Conservation (phyloP, 768 basidiomycete genomes). For the Amanita rimosa region DNA sequence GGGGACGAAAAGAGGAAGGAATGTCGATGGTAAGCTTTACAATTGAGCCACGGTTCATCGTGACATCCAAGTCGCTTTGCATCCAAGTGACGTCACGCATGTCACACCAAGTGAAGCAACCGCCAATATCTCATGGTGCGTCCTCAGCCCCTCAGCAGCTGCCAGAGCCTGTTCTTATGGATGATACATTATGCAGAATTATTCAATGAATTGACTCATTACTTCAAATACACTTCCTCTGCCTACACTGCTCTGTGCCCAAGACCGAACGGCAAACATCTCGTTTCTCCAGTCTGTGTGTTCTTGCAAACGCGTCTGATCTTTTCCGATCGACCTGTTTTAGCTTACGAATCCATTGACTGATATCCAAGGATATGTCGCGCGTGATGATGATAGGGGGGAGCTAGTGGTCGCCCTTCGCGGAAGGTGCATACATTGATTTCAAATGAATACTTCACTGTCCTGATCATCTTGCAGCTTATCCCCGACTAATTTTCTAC, state of each 20-base stretch:
- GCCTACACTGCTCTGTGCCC: constrained; percentile 34
- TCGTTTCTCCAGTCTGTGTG: constrained; percentile 23
- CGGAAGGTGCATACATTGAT: constrained; percentile 28
- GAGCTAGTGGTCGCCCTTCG: constrained; percentile 39
- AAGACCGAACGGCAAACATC: constrained; percentile 35
- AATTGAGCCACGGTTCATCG: too few species aligned
- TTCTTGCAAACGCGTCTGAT: not conserved
- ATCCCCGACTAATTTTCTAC: constrained; percentile 28
- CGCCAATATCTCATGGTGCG: not conserved
- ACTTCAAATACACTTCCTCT: constrained; percentile 47
- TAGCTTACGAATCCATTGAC: constrained; percentile 31
- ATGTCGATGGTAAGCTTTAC: constrained; percentile 43
- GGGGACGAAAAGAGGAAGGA: constrained; percentile 27
- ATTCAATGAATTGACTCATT: constrained; percentile 34
- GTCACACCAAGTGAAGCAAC: not conserved
- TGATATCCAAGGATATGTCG: constrained; percentile 40
- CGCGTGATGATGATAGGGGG: constrained; percentile 30
- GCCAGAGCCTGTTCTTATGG: not conserved
- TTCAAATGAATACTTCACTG: not conserved
- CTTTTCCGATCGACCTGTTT: not conserved
- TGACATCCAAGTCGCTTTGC: too few species aligned
- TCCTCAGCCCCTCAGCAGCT: too few species aligned
- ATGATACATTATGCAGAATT: constrained; percentile 15
- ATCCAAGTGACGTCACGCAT: too few species aligned
- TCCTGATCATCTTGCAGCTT: constrained; percentile 15